phyloP scores from a whole-genome alignment of 129 eudicot species.

The Apium graveolens region DNA sequence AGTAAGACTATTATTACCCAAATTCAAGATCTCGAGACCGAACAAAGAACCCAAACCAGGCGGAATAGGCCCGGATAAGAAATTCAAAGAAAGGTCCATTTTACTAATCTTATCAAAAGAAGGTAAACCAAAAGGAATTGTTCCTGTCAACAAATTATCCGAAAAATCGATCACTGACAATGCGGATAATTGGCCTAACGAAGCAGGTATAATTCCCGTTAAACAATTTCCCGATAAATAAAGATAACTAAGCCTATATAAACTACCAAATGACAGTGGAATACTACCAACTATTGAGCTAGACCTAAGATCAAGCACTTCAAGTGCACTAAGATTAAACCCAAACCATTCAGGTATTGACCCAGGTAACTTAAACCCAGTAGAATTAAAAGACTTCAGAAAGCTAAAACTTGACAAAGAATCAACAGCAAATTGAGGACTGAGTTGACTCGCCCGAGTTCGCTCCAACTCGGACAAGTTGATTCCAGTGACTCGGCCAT shows the following conservation, averaged over 20 bases:
- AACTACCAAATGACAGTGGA: constrained; percentile 47
- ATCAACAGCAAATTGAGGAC: constrained; percentile 50
- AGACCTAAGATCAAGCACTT: constrained; percentile 65
- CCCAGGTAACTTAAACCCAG: constrained; percentile 58
- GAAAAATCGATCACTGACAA: constrained; percentile 51
- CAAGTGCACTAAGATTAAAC: constrained; percentile 34
- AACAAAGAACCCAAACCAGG: constrained; percentile 34
- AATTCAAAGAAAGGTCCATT: constrained; percentile 60
- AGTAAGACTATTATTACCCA: constrained; percentile 48
- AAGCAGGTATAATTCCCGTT: constrained; percentile 47
- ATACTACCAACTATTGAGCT: constrained; percentile 54
- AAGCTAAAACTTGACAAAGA: constrained; percentile 37
- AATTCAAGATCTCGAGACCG: constrained; percentile 32
- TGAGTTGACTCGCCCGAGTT: constrained; percentile 30
- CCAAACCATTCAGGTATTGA: constrained; percentile 76
- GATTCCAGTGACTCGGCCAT: constrained; percentile 46
- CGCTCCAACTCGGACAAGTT: constrained; percentile 41
- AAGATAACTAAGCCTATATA: constrained; percentile 28
- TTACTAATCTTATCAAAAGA: constrained; percentile 32
- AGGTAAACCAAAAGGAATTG: constrained; percentile 43
- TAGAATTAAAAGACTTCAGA: constrained; percentile 41
- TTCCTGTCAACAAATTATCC: constrained; percentile 46
- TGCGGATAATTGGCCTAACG: constrained; percentile 32
- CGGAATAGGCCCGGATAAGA: constrained; percentile 56
- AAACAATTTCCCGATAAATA: constrained; percentile 41